phyloP scores from a whole-genome alignment of 2,329 filamentous ascomycete species.

The Lachnellula arida region DNA sequence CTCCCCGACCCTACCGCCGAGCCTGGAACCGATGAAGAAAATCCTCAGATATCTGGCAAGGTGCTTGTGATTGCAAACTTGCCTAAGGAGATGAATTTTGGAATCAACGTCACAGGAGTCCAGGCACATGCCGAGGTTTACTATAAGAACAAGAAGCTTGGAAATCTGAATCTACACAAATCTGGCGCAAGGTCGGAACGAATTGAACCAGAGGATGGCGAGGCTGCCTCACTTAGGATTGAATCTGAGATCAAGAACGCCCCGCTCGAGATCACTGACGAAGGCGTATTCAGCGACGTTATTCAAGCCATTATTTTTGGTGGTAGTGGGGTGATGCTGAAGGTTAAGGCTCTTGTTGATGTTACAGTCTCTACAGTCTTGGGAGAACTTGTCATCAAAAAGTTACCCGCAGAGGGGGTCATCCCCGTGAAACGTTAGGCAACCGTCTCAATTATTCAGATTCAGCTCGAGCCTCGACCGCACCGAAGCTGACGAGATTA shows the following conservation, averaged over 20 bases:
- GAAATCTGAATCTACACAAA: slow-evolving; percentile 80
- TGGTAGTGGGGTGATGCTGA: slow-evolving; percentile 60
- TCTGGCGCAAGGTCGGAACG: slow-evolving; percentile 78
- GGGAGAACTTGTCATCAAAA: slow-evolving; percentile 73
- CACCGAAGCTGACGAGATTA: slow-evolving; percentile 32
- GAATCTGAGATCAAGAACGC: slow-evolving; percentile 72
- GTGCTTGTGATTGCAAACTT: slow-evolving; percentile 74
- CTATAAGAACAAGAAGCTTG: slow-evolving; percentile 73
- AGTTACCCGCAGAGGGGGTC: slow-evolving; percentile 78
- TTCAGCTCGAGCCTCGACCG: slow-evolving; percentile 28
- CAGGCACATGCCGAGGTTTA: slow-evolving; percentile 75
- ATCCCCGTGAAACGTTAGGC: slow-evolving; percentile 92
- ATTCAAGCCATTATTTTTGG: slow-evolving; percentile 79
- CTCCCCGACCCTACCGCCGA: slow-evolving; percentile 78
- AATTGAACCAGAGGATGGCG: slow-evolving; percentile 48
- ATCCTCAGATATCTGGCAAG: slow-evolving; percentile 77
- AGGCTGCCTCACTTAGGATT: slow-evolving; percentile 64
- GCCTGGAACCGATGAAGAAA: slow-evolving; percentile 64
- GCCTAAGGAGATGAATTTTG: slow-evolving; percentile 83
- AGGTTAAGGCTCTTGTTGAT: slow-evolving; percentile 75
- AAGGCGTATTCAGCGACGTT: slow-evolving; percentile 72
- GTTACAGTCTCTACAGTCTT: slow-evolving; percentile 77
- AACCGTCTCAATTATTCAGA: slow-evolving; percentile 43
- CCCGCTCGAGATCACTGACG: slow-evolving; percentile 77
- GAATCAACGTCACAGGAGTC: slow-evolving; percentile 71